Base-by-base conservation (phyloP, 345 rosid species). In the Excoecaria agallocha region DNA sequence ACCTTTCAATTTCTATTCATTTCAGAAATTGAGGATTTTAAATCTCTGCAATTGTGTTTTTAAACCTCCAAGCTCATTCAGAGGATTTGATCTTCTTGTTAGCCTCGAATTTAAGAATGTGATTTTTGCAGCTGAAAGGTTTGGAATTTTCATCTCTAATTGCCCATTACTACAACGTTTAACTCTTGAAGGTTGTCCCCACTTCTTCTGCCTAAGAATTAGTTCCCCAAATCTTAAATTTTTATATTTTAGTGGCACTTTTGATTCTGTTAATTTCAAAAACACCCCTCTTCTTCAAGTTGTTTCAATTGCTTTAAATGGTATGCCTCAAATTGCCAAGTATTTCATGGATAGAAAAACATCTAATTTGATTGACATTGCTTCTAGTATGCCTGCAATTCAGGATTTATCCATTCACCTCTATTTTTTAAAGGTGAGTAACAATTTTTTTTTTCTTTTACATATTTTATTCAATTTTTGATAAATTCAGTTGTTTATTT, bases 251-350 rank as follows among this genome's bases (percentile, higher is more conserved):
- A 10, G 5, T 38, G 62, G 73, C 2, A 70, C 63, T 70, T 70
- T 70, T 38, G 62, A 70, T 70, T 70, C 73, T 39, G 38, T 70
- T 57, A 56, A 56, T 13, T 39, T 56, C 30, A 70, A 70, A 57
- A 70, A 56, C 43, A 56, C 38, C 10, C 52, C 74, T 22, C n/a
- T 56, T 39, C 74, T 70, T 57, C 17, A 57, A 70, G 37, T 2
- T 1, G 50, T 70, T 41, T 70, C 65, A 13, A 70, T 57, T 30
- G 24, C 51, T 39, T 56, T 70, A 60, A 57, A 39, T 43, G 51
- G 64, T 22, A 70, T 41, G 64, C 48, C 64, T 70, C 54, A 70
- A 57, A 70, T 41, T 24, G 50, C 64, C 0, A 70, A 55, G 60
- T 57, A 70, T 39, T 56, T 55, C 50, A 70, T 20, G 8, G 64